Evolutionary conservation across 75 land plant species (phyloP).

Genomic region (Sequoiadendron giganteum): DNA sequence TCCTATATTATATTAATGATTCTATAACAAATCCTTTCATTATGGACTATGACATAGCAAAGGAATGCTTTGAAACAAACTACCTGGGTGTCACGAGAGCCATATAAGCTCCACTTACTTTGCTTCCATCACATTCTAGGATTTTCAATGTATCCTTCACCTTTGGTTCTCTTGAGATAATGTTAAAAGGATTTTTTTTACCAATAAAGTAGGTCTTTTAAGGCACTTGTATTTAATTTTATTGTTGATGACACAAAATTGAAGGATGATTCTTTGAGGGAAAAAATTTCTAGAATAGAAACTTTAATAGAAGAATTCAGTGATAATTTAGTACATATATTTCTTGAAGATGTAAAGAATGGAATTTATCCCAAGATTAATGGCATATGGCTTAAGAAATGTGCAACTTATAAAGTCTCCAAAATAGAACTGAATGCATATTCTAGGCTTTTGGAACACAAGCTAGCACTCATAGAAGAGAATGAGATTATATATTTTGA

Average conservation of each 20-base stretch:
- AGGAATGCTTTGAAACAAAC: slow-evolving; percentile 21
- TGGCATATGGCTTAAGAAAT: slow-evolving; percentile 12
- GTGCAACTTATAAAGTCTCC: slow-evolving; percentile 15
- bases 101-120: slow-evolving; percentile 20
- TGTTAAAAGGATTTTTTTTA: too few species aligned
- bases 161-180: too few species aligned
- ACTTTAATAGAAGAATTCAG: slow-evolving; percentile 3
- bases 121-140: too few species aligned
- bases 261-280: too few species aligned
- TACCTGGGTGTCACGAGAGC: slow-evolving; percentile 32
- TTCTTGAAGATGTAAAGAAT: slow-evolving; percentile 11
- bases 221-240: too few species aligned
- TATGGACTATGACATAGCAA: neutral
- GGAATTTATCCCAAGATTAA: neutral
- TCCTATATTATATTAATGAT: too few species aligned
- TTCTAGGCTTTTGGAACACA: slow-evolving; percentile 6
- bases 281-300: neutral
- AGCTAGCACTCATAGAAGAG: neutral
- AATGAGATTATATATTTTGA: slow-evolving; percentile 11
- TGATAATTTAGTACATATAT: slow-evolving; percentile 8
- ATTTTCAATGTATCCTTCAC: too few species aligned
- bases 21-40: too few species aligned
- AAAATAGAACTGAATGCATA: slow-evolving; percentile 25
- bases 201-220: too few species aligned
- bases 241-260: too few species aligned